A percentile compares a stretch with the other conserved stretches of the same genome.
These are phyloP conservation scores for Ustilago lituana DNA, from an alignment of 1,284 basidiomycete genomes.

Conservation along the genomic window DNA sequence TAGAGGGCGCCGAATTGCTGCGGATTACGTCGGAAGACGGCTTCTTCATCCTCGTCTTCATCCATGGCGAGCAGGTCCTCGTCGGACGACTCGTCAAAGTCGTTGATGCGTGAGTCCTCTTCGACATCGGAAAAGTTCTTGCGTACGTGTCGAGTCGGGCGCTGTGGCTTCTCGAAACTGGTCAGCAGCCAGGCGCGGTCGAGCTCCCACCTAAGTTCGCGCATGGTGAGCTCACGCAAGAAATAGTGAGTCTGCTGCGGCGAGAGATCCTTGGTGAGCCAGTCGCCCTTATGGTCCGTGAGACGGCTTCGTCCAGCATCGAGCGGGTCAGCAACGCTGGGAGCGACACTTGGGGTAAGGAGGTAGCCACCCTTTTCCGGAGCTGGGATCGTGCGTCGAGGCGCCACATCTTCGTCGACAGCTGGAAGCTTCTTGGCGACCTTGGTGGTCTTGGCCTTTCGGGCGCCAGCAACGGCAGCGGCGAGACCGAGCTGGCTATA, in stretches of 20 bases:
- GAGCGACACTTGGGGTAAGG: constrained; percentile 48
- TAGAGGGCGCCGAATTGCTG: constrained; percentile 46
- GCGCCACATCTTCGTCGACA: constrained; percentile 30
- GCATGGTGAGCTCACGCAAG: constrained; percentile 51
- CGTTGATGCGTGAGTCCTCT: constrained; percentile 54
- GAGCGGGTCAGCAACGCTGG: constrained; percentile 46
- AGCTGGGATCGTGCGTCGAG: constrained; percentile 25
- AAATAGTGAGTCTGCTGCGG: constrained; percentile 62
- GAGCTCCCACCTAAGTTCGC: constrained; percentile 60
- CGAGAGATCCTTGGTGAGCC: constrained; percentile 53
- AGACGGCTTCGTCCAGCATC: constrained; percentile 23
- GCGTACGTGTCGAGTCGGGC: constrained; percentile 14
- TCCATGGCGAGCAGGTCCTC: constrained; percentile 41
- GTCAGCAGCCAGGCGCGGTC: constrained; percentile 58
- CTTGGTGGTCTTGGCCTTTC: constrained; percentile 19
- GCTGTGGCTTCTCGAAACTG: constrained; percentile 51
- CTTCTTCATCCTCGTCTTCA: constrained; percentile 58
- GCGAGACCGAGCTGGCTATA: constrained; percentile 31
- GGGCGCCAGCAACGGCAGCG: constrained; percentile 17
- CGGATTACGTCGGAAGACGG: constrained; percentile 54
- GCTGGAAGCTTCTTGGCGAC: constrained; percentile 33
- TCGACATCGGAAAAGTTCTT: constrained; percentile 40
- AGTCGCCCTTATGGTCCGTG: constrained; percentile 28
- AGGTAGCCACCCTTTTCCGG: constrained; percentile 34
- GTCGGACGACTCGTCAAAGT: constrained; percentile 55